phyloP scores from a whole-genome alignment of 2,329 filamentous ascomycete species.

The Plectosphaerella cucumerina region DNA sequence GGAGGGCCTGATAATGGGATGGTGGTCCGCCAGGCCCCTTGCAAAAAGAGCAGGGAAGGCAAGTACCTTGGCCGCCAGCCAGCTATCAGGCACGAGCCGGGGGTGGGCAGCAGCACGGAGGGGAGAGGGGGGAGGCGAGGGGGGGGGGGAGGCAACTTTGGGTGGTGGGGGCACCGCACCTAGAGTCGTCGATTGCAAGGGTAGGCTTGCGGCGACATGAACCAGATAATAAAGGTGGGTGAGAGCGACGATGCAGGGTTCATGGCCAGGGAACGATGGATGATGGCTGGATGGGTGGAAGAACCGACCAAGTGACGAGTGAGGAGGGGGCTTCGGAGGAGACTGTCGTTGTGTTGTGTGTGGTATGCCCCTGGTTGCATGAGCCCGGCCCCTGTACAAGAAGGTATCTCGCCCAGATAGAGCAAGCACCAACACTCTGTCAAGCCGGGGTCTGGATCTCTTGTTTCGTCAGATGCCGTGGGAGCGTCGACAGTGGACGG shows the following conservation, averaged over 20 bases:
- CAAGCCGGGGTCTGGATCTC: not conserved
- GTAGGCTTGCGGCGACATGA: not conserved
- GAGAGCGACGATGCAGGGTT: not conserved
- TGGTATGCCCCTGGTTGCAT: not conserved
- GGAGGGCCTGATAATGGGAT: not conserved
- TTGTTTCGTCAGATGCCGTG: too few relatives aligned
- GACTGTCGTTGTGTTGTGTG: too few relatives aligned
- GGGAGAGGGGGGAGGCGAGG: not conserved
- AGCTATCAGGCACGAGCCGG: not conserved
- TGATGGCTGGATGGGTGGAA: not conserved
- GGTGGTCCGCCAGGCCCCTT: too few relatives aligned
- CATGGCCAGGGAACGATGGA: not conserved
- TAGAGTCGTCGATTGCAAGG: not conserved
- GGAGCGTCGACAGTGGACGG: too few relatives aligned
- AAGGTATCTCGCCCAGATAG: not conserved
- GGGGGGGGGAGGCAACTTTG: not conserved
- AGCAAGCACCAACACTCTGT: constrained; percentile 5
- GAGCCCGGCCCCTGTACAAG: too few relatives aligned
- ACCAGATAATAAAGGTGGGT: not conserved
- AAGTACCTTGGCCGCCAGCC: not conserved
- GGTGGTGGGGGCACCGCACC: too few relatives aligned
- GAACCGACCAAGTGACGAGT: not conserved
- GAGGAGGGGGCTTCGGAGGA: not conserved
- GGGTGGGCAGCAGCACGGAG: not conserved
- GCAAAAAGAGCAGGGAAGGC: not conserved